A percentile compares a stretch with the other conserved stretches of the same genome.
Conservation (phyloP, 1,284 basidiomycete species). For the Earliella scabrosa region DNA sequence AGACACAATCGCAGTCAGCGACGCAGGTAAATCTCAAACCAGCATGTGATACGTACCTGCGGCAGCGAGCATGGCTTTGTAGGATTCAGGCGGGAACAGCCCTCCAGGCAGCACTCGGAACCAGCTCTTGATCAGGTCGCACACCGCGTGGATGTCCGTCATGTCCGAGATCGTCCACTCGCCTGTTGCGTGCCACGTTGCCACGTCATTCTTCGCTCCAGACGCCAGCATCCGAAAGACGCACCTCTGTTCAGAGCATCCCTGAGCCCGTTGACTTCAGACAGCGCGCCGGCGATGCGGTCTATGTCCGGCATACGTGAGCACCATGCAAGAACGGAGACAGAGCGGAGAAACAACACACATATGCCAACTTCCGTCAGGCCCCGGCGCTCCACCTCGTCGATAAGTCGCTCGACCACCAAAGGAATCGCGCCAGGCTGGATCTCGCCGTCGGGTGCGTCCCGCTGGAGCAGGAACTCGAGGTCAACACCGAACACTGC, state of each 20-base stretch:
- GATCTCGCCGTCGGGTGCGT: conserved; percentile 53
- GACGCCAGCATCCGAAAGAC: too few species aligned
- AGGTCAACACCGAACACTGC: conserved; percentile 81
- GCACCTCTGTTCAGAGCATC: conserved; percentile 75
- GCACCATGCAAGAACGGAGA: background rate
- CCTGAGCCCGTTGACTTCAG: conserved; percentile 68
- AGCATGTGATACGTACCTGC: conserved; percentile 61
- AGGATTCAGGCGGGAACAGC: conserved; percentile 72
- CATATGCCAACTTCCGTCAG: conserved; percentile 83
- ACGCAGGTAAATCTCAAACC: background rate
- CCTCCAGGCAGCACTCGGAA: conserved; percentile 81
- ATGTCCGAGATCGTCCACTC: conserved; percentile 58
- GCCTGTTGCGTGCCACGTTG: too few species aligned
- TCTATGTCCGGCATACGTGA: conserved; percentile 45
- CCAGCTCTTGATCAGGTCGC: conserved; percentile 84
- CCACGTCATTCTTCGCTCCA: too few species aligned
- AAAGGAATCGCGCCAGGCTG: conserved; percentile 62
- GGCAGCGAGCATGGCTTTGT: conserved; percentile 68
- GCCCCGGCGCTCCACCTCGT: conserved; percentile 75
- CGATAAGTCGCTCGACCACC: conserved; percentile 66
- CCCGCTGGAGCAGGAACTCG: conserved; percentile 67
- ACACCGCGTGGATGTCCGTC: conserved; percentile 80
- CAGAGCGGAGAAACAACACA: conserved; percentile 41
- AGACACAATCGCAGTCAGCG: background rate
- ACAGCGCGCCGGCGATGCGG: conserved; percentile 80